Evolutionary conservation across 169 alveolate species (phyloP), one percentile per base, ranked within the genome.

Genomic region (Plasmodium vivax): DNA sequence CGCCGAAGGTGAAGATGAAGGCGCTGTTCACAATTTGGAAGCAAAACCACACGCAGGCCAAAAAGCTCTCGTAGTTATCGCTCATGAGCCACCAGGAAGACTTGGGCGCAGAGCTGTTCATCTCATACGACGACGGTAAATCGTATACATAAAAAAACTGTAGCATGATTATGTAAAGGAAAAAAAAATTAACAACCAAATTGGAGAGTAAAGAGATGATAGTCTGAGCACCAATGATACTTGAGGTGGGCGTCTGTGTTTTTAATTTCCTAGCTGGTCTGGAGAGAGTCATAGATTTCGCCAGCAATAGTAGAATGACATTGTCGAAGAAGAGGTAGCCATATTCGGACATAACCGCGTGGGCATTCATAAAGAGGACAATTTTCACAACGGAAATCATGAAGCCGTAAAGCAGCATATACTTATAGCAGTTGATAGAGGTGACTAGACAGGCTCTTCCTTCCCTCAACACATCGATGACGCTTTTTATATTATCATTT

Each of bases 381-480:
- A 96, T 96, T 84, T 97, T 96, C 51, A 97, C 98, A 79, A 96
- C 92, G 56, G 98, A 98, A 16, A 98, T 96, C 98, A 98, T 93
- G 72, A 97, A 95, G 3, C 98, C 98, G 88, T 97, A 98, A 58
- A 98, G 74, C 47, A 98, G 96, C 98, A 98, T 96, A 96, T 97
- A 97, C 95, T 97, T 97, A 95, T 97, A 98, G 83, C 98, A 96
- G 45, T 98, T 98, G 9, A 98, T 93, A 54, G 98, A 97, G 14
- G 99, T 98, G 23, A 97, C 98, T 93, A 98, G 95, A 90, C 98
- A 96, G 58, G 98, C 98, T 75, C 98, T 94, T 9, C 99, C 99
- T 85, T 98, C 99, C 92, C 97, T 93, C 93, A 97, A 93, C 36
- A 98, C 82, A 75, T 96, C 97, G 75, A 97, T 96, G 41, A 98